These are phyloP conservation scores for Coprinellus aureogranulatus DNA, from an alignment of 768 basidiomycete genomes.

Conservation along the genomic window DNA sequence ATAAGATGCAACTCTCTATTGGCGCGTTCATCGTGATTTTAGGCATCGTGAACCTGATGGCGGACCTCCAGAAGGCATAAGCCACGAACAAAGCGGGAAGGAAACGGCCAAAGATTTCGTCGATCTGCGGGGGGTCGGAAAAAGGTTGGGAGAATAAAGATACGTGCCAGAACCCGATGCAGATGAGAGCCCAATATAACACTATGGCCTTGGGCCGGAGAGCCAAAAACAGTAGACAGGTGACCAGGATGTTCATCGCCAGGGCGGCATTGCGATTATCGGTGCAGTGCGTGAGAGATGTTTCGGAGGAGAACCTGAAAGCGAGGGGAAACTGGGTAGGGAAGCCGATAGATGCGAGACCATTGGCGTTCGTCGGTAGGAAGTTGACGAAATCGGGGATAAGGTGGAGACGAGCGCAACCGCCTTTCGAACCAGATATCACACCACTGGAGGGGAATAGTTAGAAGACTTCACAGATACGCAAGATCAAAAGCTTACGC, in stretches of 20 bases:
- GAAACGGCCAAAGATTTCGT: conserved; percentile 73
- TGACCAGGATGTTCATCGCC: conserved; percentile 69
- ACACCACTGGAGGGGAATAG: conserved; percentile 48
- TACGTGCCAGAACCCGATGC: conserved; percentile 85
- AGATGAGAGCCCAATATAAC: conserved; percentile 73
- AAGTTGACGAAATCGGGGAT: conserved; percentile 74
- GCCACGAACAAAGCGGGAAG: conserved; percentile 75
- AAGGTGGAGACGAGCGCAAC: conserved; percentile 71
- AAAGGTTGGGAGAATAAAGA: conserved; percentile 75
- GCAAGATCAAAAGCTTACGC: conserved; percentile 46
- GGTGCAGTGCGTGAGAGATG: conserved; percentile 57
- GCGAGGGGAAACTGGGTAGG: conserved; percentile 73
- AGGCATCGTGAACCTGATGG: conserved; percentile 72
- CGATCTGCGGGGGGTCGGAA: conserved; percentile 63
- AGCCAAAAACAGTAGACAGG: conserved; percentile 65
- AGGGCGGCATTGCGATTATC: conserved; percentile 72
- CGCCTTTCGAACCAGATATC: conserved; percentile 61
- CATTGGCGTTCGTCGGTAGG: conserved; percentile 54
- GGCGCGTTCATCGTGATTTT: conserved; percentile 58
- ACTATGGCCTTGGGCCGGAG: conserved; percentile 70
- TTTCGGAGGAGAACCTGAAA: conserved; percentile 51
- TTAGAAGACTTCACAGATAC: conserved; percentile 10
- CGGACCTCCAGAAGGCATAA: conserved; percentile 76
- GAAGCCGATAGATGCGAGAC: conserved; percentile 71
- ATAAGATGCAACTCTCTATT: conserved; percentile 71